phyloP scores from a whole-genome alignment of 805 yeast species.

The Spencermartinsiella europaea region DNA sequence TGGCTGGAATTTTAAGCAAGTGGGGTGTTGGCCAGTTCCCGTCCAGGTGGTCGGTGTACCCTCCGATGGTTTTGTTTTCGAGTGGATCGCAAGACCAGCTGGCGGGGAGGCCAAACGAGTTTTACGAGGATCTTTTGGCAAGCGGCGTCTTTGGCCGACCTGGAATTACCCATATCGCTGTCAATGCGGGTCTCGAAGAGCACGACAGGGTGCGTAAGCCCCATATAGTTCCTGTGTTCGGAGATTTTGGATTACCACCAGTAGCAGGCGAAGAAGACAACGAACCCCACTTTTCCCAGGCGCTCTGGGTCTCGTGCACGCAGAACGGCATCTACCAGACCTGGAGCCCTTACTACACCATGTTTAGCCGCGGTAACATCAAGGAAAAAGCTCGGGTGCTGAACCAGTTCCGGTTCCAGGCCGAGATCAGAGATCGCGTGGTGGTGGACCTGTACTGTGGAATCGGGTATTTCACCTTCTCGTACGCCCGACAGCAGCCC shows the following conservation, averaged over 20 bases:
- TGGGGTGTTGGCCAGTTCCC: conserved; percentile 30
- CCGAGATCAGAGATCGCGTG: conserved; percentile 33
- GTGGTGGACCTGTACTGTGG: conserved; percentile 77
- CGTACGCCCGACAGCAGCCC: conserved; percentile 56
- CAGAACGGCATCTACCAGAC: conserved; percentile 74
- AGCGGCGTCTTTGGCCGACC: conserved; percentile 17
- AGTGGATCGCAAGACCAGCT: conserved; percentile 24
- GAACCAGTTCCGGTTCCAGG: conserved; percentile 19
- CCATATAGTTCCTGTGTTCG: conserved; percentile 53
- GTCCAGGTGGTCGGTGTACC: conserved; percentile 55
- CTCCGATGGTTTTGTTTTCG: conserved; percentile 60
- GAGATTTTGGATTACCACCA: conserved; percentile 51
- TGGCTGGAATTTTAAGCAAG: background rate
- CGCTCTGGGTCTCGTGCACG: conserved; percentile 65
- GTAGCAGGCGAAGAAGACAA: conserved; percentile 17
- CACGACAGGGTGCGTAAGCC: conserved; percentile 64
- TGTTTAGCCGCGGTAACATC: conserved; percentile 85
- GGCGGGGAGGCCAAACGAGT: conserved; percentile 2
- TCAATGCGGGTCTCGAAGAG: conserved; percentile 57
- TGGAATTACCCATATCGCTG: conserved; percentile 55
- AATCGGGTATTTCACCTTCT: conserved; percentile 75
- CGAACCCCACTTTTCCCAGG: conserved; percentile 39
- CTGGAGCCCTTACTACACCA: conserved; percentile 82
- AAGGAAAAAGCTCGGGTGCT: conserved; percentile 71
- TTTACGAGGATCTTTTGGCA: conserved; percentile 25